Percentiles rank a stretch among this genome's conserved stretches.
These are phyloP conservation scores for Plantago lanceolata DNA, from an alignment of 305 asterid species.

Conservation along the genomic window DNA sequence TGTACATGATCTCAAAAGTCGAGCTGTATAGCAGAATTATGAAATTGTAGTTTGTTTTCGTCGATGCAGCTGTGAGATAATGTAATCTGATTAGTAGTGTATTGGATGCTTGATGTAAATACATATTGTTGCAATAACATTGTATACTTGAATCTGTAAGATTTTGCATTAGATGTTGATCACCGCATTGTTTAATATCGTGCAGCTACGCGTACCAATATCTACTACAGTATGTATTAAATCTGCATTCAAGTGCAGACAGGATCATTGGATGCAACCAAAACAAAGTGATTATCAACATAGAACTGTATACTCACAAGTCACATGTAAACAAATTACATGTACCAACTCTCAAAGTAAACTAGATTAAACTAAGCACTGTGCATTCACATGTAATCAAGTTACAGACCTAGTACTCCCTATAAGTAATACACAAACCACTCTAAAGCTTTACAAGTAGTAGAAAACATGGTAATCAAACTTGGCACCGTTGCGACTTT, in stretches of 20 bases:
- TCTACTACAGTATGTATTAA: no score
- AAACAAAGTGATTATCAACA: no score
- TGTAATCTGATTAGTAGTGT: neutral
- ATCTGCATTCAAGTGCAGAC: no score
- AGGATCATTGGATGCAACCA: no score
- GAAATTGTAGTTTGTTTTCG: neutral
- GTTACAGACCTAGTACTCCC: no score
- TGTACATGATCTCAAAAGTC: neutral
- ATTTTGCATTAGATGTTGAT: no score
- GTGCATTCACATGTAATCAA: neutral
- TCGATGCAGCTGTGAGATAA: neutral
- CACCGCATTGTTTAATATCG: no score
- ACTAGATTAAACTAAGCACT: neutral
- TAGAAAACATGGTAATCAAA: neutral
- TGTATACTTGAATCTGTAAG: neutral
- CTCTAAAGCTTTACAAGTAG: neutral
- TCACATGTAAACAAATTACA: no score
- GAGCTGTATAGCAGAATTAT: neutral
- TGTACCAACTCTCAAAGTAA: neutral
- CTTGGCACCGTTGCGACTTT: neutral
- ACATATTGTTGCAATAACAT: neutral
- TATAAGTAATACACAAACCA: neutral
- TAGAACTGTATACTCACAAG: neutral
- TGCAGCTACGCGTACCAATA: no score
- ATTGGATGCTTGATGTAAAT: neutral